Evolutionary conservation across 768 basidiomycete species (phyloP), one percentile per base, ranked within the genome.

Genomic region (Auriscalpium vulgare): DNA sequence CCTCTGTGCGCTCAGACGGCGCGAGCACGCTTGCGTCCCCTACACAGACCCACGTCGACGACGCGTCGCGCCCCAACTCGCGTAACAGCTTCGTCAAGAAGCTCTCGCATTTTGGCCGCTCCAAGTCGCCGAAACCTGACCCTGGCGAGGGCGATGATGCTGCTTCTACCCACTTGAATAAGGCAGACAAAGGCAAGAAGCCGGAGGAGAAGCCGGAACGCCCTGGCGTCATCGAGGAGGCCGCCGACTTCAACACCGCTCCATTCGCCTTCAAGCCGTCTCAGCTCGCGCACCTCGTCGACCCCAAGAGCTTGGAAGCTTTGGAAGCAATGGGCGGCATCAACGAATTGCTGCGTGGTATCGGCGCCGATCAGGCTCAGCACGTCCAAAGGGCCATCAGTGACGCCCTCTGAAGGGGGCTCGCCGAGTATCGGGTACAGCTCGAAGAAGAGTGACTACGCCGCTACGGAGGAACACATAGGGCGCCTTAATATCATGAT

Each of bases 281-380:
- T 58, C 74, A 78, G 50, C 83, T 97, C 14, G 95, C 95, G 1
- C 81, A 83, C 57, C 79, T 97, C 53, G 83, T 98, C 38, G 95
- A 98, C 67, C 93, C 94, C 9, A 97, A 97, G 72, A 85, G 75
- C 59, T 60, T 94, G 10, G 78, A 85, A 2, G 67, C 76, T 13
- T 78, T 99, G 36, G 74, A 74, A n/a, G 69, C 69, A 10, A 75
- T 95, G 37, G 94, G 93, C 17, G 97, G 97, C 45, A 73, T 78
- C 8, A 62, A 74, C 0, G 82, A 78, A 8, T 66, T 98, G 11
- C 70, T 95, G 11, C 70, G 72, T 1, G 87, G 91, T 6, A 79
- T 98, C 9, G 91, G 91, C 11, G 86, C 90, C 0, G 71, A 88
- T 59, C 63, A 87, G 88, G 13, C 68, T 79, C 5, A 55, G 53